A percentile compares a stretch with the other conserved stretches of the same genome.
These are phyloP conservation scores for Phialocephala subalpina DNA, from an alignment of 2,329 filamentous ascomycete genomes.

Conservation along the genomic window DNA sequence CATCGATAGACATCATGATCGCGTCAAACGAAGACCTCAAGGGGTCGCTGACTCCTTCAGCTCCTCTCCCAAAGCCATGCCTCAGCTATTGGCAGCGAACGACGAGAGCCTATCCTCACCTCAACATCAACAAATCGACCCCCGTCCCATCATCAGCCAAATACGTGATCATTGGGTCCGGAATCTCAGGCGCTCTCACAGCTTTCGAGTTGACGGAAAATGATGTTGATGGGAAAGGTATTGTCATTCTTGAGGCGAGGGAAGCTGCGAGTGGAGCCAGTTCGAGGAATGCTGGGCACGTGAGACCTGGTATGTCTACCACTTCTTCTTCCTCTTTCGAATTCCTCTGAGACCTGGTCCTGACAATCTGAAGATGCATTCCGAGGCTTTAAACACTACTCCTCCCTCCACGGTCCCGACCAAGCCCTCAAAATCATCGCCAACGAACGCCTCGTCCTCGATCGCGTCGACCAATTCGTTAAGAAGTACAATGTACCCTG, in stretches of 20 bases:
- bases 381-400: slow-evolving; percentile 54
- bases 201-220: slow-evolving; percentile 33
- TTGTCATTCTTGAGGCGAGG: slow-evolving; percentile 45
- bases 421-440: slow-evolving; percentile 55
- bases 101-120: slow-evolving; percentile 51
- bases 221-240: slow-evolving; percentile 31
- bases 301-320: slow-evolving; percentile 30
- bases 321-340: background rate
- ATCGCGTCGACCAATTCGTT: slow-evolving; percentile 52
- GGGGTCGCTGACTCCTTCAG: slow-evolving; percentile 9
- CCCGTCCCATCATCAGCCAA: slow-evolving; percentile 39
- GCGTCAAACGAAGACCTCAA: slow-evolving; percentile 22
- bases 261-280: slow-evolving; percentile 45
- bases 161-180: slow-evolving; percentile 32
- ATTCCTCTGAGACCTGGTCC: background rate
- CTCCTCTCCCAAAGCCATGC: slow-evolving; percentile 40
- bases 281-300: slow-evolving; percentile 46
- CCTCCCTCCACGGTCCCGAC: slow-evolving; percentile 50
- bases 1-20: slow-evolving; percentile 14
- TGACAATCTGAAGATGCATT: slow-evolving; percentile 48
- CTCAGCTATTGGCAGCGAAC: slow-evolving; percentile 55
- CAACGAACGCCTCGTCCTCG: slow-evolving; percentile 52
- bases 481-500: slow-evolving; percentile 50
- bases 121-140: slow-evolving; percentile 47
- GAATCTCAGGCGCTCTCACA: slow-evolving; percentile 28